Conservation (phyloP, 106 monocot genomes). For the Allium cepa region DNA sequence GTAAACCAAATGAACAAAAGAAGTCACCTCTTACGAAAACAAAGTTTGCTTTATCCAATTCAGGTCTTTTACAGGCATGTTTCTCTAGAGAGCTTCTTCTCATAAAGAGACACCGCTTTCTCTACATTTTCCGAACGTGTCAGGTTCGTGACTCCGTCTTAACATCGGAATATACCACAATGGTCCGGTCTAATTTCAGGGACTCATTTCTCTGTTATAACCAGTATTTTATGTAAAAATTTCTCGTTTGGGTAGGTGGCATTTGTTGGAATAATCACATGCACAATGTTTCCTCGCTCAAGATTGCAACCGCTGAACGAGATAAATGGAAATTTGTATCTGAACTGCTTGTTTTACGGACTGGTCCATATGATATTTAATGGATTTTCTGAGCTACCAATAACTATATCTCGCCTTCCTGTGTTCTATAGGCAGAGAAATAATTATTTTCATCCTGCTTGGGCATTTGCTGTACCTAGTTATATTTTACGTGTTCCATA, state of each 20-base stretch:
- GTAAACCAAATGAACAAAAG: slow-evolving; percentile 8
- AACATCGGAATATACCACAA: too few species aligned
- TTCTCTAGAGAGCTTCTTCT: slow-evolving; percentile 37
- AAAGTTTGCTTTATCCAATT: slow-evolving; percentile 30
- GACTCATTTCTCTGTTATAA: background rate
- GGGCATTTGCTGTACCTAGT: too few species aligned
- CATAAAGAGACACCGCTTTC: slow-evolving; percentile 29
- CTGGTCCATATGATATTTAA: too few species aligned
- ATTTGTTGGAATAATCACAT: slow-evolving; percentile 35
- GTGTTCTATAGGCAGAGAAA: too few species aligned
- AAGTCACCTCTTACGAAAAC: slow-evolving; percentile 19
- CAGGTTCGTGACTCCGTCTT: slow-evolving; percentile 12
- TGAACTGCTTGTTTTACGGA: too few species aligned
- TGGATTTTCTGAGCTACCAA: too few species aligned
- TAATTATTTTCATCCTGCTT: too few species aligned
- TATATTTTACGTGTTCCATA: too few species aligned
- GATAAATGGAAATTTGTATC: too few species aligned
- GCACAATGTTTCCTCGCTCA: too few species aligned
- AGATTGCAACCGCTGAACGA: too few species aligned
- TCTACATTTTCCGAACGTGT: slow-evolving; percentile 42
- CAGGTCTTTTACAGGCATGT: slow-evolving; percentile 27
- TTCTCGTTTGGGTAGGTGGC: slow-evolving; percentile 21
- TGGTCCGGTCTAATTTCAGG: background rate
- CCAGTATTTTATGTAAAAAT: background rate
- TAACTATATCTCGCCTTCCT: too few species aligned